Percentiles rank a stretch among this genome's conserved stretches.
Conservation (phyloP, 352 stramenopile genomes). For the Globisporangium cystogenes region DNA sequence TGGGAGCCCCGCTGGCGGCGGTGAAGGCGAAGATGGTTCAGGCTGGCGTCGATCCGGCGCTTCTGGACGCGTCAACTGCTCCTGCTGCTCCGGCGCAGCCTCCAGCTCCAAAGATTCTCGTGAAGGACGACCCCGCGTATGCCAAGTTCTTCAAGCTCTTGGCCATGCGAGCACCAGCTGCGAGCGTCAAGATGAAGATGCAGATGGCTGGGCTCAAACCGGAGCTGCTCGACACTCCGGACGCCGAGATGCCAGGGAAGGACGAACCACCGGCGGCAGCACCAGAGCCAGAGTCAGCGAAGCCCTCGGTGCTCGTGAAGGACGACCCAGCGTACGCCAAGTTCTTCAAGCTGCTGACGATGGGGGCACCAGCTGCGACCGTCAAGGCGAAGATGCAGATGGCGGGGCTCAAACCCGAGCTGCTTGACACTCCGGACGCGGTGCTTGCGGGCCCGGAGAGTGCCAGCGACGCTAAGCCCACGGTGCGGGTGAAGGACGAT, state of each 20-base stretch:
- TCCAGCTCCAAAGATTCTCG: conserved; percentile 10
- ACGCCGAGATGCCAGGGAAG: too few relatives aligned
- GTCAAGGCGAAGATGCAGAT: conserved; percentile 64
- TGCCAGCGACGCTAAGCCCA: too few relatives aligned
- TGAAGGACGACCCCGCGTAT: conserved; percentile 56
- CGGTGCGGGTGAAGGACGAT: conserved; percentile 42
- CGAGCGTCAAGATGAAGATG: conserved; percentile 59
- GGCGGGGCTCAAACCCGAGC: conserved; percentile 44
- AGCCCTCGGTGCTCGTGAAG: conserved; percentile 37
- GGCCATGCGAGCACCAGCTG: conserved; percentile 45
- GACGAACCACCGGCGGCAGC: too few relatives aligned
- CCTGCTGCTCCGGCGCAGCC: neutral
- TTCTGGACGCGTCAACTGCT: conserved; percentile 26
- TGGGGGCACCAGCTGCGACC: conserved; percentile 42
- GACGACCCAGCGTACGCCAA: conserved; percentile 59
- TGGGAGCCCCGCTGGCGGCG: conserved; percentile 47
- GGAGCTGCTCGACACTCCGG: conserved; percentile 66
- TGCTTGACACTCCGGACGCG: conserved; percentile 19
- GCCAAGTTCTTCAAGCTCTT: conserved; percentile 71
- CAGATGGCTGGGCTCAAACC: conserved; percentile 45
- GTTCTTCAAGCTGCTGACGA: conserved; percentile 67
- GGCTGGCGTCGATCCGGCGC: conserved; percentile 45
- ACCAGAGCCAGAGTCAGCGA: too few relatives aligned
- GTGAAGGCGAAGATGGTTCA: conserved; percentile 70
- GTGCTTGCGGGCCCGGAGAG: too few relatives aligned